Conservation (phyloP, 495 filamentous ascomycete genomes). For the Penicillium soppii region DNA sequence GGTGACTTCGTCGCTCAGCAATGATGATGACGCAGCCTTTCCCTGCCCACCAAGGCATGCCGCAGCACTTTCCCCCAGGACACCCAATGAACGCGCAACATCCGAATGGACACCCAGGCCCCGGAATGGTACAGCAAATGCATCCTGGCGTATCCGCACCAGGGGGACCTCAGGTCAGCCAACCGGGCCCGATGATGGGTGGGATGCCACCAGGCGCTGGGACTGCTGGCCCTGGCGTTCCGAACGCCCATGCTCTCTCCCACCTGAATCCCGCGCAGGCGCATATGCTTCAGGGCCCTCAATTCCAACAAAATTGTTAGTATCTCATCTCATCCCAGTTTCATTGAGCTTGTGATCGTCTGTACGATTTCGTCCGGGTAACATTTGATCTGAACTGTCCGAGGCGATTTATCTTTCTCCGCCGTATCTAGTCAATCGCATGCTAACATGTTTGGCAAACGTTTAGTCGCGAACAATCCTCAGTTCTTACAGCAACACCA, state of each 20-base stretch:
- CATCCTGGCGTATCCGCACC: constrained; percentile 84
- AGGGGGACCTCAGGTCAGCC: constrained; percentile 73
- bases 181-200: constrained; percentile 75
- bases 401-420: not conserved
- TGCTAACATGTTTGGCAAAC: constrained; percentile 12
- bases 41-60: constrained; percentile 71
- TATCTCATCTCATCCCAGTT: constrained; percentile 2
- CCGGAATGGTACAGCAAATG: constrained; percentile 72
- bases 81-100: constrained; percentile 77
- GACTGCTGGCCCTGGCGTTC: constrained; percentile 53
- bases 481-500: constrained; percentile 48
- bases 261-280: constrained; percentile 71
- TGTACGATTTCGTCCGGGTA: not conserved
- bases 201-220: constrained; percentile 73
- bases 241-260: constrained; percentile 75
- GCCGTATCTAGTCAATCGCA: constrained; percentile 1
- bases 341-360: not conserved
- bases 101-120: constrained; percentile 57
- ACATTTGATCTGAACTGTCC: not conserved
- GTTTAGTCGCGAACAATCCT: constrained; percentile 52
- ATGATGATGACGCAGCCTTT: constrained; percentile 70
- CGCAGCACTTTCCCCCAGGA: constrained; percentile 71
- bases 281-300: constrained; percentile 63
- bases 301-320: constrained; percentile 45
- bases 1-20: constrained; percentile 55